Conservation (phyloP, 2,329 filamentous ascomycete species). For the Phaeomoniella chlamydospora region DNA sequence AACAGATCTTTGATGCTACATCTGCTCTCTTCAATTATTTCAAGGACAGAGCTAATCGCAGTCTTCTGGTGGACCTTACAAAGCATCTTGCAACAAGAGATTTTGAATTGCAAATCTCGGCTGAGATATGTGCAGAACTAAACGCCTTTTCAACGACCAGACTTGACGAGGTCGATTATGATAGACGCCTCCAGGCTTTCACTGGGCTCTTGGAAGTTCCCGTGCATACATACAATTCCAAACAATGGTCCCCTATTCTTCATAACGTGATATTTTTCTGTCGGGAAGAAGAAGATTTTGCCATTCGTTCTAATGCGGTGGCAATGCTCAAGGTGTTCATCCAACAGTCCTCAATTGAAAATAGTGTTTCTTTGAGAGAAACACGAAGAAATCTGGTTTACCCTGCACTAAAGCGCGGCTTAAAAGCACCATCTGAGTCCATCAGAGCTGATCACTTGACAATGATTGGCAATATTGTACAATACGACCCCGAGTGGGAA, state of each 20-base stretch:
- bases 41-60: slow-evolving; percentile 63
- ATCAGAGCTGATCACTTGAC: slow-evolving; percentile 71
- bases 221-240: slow-evolving; percentile 41
- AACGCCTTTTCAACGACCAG: slow-evolving; percentile 63
- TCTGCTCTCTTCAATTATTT: slow-evolving; percentile 83
- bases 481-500: slow-evolving; percentile 53
- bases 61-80: slow-evolving; percentile 60
- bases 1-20: slow-evolving; percentile 57
- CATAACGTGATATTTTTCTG: slow-evolving; percentile 85
- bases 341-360: slow-evolving; percentile 38
- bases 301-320: slow-evolving; percentile 70
- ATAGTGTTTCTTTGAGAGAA: slow-evolving; percentile 31
- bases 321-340: slow-evolving; percentile 69
- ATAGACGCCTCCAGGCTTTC: slow-evolving; percentile 66
- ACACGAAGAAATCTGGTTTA: slow-evolving; percentile 54
- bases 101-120: slow-evolving; percentile 44
- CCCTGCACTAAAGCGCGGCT: slow-evolving; percentile 61
- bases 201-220: slow-evolving; percentile 44
- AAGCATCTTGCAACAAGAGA: slow-evolving; percentile 54
- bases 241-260: slow-evolving; percentile 76
- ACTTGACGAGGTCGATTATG: slow-evolving; percentile 79
- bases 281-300: slow-evolving; percentile 73
- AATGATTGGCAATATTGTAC: slow-evolving; percentile 65
- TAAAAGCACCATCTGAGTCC: slow-evolving; percentile 66
- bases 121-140: slow-evolving; percentile 58